These are phyloP conservation scores for Neoascochyta sp. DNA, from an alignment of 2,329 filamentous ascomycete species.

Conservation along the genomic window DNA sequence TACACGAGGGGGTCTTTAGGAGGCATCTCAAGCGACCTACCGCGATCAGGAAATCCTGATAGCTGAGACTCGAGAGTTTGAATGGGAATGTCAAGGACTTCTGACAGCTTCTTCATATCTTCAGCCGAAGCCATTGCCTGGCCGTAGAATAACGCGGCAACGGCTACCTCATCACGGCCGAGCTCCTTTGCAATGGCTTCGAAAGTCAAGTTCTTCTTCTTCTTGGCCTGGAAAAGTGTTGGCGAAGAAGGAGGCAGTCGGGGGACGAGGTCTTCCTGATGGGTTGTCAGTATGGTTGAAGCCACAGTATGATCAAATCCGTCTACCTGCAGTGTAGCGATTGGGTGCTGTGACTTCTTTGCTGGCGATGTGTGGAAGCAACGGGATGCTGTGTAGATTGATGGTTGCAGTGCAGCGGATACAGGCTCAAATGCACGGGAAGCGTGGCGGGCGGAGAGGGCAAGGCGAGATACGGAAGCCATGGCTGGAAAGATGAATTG, in stretches of 20 bases:
- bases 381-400: constrained; percentile 20
- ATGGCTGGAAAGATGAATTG: constrained; percentile 13
- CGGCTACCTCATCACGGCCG: constrained; percentile 75
- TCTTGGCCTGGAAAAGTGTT: constrained; percentile 78
- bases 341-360: constrained; percentile 38
- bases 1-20: constrained; percentile 85
- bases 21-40: constrained; percentile 75
- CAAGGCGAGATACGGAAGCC: constrained; percentile 24
- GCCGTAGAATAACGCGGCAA: constrained; percentile 87
- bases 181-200: constrained; percentile 71
- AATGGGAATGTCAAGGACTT: constrained; percentile 60
- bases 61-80: constrained; percentile 59
- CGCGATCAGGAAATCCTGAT: constrained; percentile 74
- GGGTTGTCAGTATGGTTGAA: constrained; percentile 8
- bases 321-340: constrained; percentile 39
- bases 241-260: constrained; percentile 68
- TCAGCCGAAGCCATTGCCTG: constrained; percentile 70
- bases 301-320: not conserved
- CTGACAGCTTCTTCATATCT: constrained; percentile 64
- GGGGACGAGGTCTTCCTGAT: constrained; percentile 61
- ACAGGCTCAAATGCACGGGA: constrained; percentile 30
- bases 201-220: constrained; percentile 70
- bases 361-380: constrained; percentile 23
- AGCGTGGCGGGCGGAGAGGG: constrained; percentile 29
- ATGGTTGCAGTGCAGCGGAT: constrained; percentile 14